phyloP scores from a whole-genome alignment of 768 basidiomycete genomes.

The Punctularia strigosozonata region DNA sequence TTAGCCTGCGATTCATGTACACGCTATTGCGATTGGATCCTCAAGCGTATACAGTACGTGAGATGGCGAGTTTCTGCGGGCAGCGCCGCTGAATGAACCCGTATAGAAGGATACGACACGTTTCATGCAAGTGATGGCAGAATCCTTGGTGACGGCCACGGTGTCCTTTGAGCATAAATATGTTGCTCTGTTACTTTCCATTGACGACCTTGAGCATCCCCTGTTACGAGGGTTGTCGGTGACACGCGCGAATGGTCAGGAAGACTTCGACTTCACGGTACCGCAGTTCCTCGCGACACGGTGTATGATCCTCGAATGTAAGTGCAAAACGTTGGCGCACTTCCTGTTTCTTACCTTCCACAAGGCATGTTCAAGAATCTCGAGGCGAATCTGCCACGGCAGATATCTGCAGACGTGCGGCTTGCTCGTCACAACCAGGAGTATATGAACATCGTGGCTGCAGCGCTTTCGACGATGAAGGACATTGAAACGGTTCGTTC shows the following conservation, averaged over 20 bases:
- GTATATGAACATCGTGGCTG: slow-evolving; percentile 29
- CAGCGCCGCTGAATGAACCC: slow-evolving; percentile 18
- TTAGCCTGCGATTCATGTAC: slow-evolving; percentile 53
- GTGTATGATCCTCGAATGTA: slow-evolving; percentile 25
- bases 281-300: slow-evolving; percentile 21
- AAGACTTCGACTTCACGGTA: slow-evolving; percentile 13
- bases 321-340: slow-evolving; percentile 10
- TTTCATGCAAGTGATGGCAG: slow-evolving; percentile 43
- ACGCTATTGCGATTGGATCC: slow-evolving; percentile 48
- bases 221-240: slow-evolving; percentile 27
- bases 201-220: slow-evolving; percentile 46
- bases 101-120: slow-evolving; percentile 29
- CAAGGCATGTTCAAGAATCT: slow-evolving; percentile 37
- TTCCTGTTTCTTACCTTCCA: slow-evolving; percentile 5
- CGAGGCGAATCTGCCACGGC: slow-evolving; percentile 21
- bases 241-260: slow-evolving; percentile 5
- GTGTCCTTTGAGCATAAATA: slow-evolving; percentile 49
- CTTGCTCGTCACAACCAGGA: slow-evolving; percentile 22
- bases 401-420: slow-evolving; percentile 11
- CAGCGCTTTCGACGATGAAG: slow-evolving; percentile 41
- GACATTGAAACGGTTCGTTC: slow-evolving; percentile 28
- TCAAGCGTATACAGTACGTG: slow-evolving; percentile 38
- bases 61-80: not conserved
- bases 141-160: slow-evolving; percentile 34
- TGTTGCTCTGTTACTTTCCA: slow-evolving; percentile 39